Evolutionary conservation across 1,139 yeast genomes (phyloP).

Genomic region (Candida sp.): DNA sequence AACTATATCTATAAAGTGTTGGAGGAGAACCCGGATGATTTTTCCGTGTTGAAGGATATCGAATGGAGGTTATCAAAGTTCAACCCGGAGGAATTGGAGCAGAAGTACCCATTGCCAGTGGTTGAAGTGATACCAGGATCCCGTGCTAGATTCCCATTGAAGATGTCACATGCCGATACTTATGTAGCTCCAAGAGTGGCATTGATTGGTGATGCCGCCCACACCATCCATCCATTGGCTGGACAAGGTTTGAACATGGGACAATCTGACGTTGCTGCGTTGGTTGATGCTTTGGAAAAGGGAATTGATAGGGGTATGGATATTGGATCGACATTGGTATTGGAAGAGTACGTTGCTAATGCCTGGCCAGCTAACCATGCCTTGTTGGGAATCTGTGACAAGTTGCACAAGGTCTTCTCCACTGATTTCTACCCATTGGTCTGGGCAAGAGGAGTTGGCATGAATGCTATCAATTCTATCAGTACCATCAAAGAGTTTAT

Average conservation of each 20-base stretch:
- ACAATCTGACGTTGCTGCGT: slow-evolving; percentile 85
- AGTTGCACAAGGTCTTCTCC: slow-evolving; percentile 85
- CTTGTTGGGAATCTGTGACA: slow-evolving; percentile 88
- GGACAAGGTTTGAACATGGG: slow-evolving; percentile 99
- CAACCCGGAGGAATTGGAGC: slow-evolving; percentile 49
- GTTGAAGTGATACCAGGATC: slow-evolving; percentile 64
- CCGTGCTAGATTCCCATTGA: slow-evolving; percentile 89
- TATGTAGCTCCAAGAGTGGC: slow-evolving; percentile 88
- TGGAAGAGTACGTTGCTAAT: slow-evolving; percentile 85
- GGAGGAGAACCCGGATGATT: slow-evolving; percentile 43
- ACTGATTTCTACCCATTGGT: slow-evolving; percentile 79
- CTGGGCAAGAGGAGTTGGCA: slow-evolving; percentile 74
- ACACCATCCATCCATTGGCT: slow-evolving; percentile 95
- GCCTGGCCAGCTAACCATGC: slow-evolving; percentile 83
- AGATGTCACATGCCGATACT: slow-evolving; percentile 88
- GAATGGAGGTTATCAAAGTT: slow-evolving; percentile 69
- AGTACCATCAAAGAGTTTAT: slow-evolving; percentile 61
- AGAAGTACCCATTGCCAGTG: slow-evolving; percentile 68
- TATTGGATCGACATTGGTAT: slow-evolving; percentile 80
- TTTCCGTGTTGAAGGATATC: slow-evolving; percentile 62
- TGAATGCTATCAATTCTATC: slow-evolving; percentile 66
- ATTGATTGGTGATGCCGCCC: slow-evolving; percentile 97
- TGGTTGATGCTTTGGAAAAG: slow-evolving; percentile 69
- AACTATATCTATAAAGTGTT: slow-evolving; percentile 40
- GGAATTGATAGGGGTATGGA: slow-evolving; percentile 85